phyloP scores from a whole-genome alignment of 2,329 filamentous ascomycete genomes.

The Fusarium sp. region DNA sequence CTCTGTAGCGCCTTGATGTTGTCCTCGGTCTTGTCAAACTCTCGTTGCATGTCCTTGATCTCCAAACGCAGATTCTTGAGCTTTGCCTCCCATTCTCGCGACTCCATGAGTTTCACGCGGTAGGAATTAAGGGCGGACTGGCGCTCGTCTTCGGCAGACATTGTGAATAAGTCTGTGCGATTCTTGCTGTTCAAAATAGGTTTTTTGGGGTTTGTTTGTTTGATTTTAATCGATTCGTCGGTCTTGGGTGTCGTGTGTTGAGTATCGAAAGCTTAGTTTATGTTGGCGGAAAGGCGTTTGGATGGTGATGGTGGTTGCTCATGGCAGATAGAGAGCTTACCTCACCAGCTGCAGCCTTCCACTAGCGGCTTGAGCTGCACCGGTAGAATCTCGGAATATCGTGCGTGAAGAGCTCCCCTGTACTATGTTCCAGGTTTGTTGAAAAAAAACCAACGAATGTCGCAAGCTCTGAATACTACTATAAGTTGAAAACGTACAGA shows the following conservation, averaged over 20 bases:
- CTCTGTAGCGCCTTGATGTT: conserved; percentile 99
- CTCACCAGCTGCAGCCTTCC: conserved; percentile 57
- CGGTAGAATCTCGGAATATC: conserved; percentile 52
- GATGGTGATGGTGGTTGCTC: conserved; percentile 38
- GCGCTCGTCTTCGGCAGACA: conserved; percentile 70
- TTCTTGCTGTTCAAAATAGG: background rate
- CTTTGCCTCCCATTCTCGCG: conserved; percentile 98
- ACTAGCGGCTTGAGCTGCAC: conserved; percentile 40
- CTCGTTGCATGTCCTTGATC: conserved; percentile 94
- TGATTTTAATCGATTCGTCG: background rate
- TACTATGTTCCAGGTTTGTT: background rate
- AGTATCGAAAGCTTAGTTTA: conserved; percentile 35
- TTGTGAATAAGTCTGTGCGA: conserved; percentile 47
- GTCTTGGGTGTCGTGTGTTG: conserved; percentile 1
- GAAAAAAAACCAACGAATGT: background rate
- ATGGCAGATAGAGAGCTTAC: conserved; percentile 54
- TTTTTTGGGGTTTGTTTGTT: background rate
- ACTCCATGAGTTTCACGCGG: conserved; percentile 88
- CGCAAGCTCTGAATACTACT: background rate
- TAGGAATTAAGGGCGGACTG: conserved; percentile 81
- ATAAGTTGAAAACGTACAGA: background rate
- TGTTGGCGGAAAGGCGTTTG: conserved; percentile 28
- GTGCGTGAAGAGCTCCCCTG: background rate
- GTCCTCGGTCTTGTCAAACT: conserved; percentile 97
- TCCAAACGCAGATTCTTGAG: conserved; percentile 93